These are phyloP conservation scores for Phytophthora rubi DNA, from an alignment of 352 stramenopile species.

Conservation along the genomic window DNA sequence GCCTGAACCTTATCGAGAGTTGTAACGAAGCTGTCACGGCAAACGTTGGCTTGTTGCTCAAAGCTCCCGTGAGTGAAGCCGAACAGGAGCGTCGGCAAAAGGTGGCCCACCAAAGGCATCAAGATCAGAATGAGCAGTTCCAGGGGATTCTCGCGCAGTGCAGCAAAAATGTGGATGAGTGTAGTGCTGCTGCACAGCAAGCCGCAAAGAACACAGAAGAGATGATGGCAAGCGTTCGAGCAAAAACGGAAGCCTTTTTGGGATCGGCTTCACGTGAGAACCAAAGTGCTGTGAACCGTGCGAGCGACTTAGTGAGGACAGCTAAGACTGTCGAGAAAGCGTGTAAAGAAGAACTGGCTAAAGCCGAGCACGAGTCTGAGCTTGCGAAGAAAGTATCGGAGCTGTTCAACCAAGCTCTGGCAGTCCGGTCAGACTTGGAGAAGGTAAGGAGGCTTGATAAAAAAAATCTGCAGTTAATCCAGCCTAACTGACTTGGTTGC, in stretches of 20 bases:
- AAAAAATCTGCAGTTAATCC: background rate
- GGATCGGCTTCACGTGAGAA: slow-evolving; percentile 1
- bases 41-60: background rate
- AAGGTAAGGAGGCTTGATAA: background rate
- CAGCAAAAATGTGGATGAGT: slow-evolving; percentile 6
- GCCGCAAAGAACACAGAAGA: slow-evolving; percentile 1
- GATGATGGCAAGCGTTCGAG: slow-evolving; percentile 8
- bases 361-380: background rate
- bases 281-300: slow-evolving; percentile 1
- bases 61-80: background rate
- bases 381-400: slow-evolving; percentile 1
- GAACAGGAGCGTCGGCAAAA: slow-evolving; percentile 3
- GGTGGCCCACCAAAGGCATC: background rate
- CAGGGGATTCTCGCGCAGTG: background rate
- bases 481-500: background rate
- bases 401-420: slow-evolving; percentile 1
- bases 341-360: background rate
- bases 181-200: slow-evolving; percentile 1
- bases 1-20: background rate
- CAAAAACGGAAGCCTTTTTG: slow-evolving; percentile 4
- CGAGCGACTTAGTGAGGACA: slow-evolving; percentile 1
- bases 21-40: slow-evolving; percentile 8
- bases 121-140: slow-evolving; percentile 1
- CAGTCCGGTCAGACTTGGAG: background rate
- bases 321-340: background rate